These are phyloP conservation scores for Citrus maxima DNA, from an alignment of 345 rosid species.

Conservation along the genomic window DNA sequence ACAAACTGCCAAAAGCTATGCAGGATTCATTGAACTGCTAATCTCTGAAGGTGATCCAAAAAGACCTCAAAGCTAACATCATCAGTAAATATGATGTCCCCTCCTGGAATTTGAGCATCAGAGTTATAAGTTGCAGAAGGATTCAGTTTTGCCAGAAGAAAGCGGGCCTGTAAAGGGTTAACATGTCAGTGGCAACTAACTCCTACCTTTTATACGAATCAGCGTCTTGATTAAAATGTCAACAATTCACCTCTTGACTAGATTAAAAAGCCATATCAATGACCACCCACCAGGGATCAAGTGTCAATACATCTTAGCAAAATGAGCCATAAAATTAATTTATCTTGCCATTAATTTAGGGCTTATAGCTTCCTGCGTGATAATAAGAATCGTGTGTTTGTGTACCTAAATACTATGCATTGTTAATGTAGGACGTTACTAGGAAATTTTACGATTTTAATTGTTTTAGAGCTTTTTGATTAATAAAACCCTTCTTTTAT, in stretches of 20 bases:
- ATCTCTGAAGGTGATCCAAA: slow-evolving; percentile 89
- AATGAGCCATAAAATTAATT: not conserved
- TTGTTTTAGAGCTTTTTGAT: too few relatives aligned
- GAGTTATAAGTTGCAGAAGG: slow-evolving; percentile 75
- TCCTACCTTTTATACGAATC: not conserved
- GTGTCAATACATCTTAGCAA: not conserved
- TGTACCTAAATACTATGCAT: not conserved
- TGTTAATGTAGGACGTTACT: too few relatives aligned
- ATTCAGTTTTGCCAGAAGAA: slow-evolving; percentile 87
- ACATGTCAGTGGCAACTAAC: not conserved
- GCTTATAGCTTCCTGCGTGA: not conserved
- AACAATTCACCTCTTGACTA: not conserved
- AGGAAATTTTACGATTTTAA: too few relatives aligned
- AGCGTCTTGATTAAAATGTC: not conserved
- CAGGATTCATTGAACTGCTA: slow-evolving; percentile 55
- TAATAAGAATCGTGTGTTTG: not conserved
- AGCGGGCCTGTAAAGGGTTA: slow-evolving; percentile 68
- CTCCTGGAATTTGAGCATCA: slow-evolving; percentile 41
- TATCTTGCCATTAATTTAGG: not conserved
- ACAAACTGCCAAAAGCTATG: slow-evolving; percentile 10
- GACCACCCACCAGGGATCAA: not conserved
- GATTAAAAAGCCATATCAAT: not conserved
- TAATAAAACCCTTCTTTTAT: too few relatives aligned
- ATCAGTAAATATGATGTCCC: slow-evolving; percentile 74
- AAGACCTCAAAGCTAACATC: slow-evolving; percentile 95